Conservation (phyloP, 2,329 filamentous ascomycete genomes). For the Alternaria brassicicola region DNA sequence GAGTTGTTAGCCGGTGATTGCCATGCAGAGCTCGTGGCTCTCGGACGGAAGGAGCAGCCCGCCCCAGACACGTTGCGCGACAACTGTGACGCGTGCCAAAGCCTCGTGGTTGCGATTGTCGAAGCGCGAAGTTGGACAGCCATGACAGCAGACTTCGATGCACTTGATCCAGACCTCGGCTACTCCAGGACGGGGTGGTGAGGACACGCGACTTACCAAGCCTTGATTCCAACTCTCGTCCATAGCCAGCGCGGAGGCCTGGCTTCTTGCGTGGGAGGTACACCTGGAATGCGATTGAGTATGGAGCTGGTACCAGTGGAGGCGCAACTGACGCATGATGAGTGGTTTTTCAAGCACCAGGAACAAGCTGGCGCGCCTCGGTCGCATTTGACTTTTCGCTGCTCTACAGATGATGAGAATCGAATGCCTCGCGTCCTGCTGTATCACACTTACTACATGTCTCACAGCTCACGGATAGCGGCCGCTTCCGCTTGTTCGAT, state of each 20-base stretch:
- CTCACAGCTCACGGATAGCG: conserved; percentile 66
- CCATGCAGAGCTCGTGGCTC: background rate
- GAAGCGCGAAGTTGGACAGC: background rate
- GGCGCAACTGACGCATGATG: conserved; percentile 57
- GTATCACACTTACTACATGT: conserved; percentile 44
- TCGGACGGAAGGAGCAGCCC: background rate
- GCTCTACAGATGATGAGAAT: conserved; percentile 51
- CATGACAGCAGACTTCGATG: background rate
- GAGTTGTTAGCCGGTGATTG: conserved; percentile 8
- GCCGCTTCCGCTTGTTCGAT: conserved; percentile 57
- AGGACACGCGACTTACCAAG: conserved; percentile 53
- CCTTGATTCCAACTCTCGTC: conserved; percentile 66
- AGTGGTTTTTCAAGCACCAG: conserved; percentile 72
- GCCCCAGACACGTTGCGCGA: background rate
- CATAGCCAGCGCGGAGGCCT: conserved; percentile 65
- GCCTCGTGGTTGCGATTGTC: background rate
- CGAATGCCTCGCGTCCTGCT: background rate
- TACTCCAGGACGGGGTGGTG: background rate
- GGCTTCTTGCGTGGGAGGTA: conserved; percentile 75
- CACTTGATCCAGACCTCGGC: conserved; percentile 11
- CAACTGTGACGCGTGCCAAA: background rate
- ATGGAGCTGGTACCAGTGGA: background rate
- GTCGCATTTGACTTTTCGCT: conserved; percentile 75
- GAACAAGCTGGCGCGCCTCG: conserved; percentile 76
- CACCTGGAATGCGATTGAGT: conserved; percentile 41